These are phyloP conservation scores for Sclerotinia glacialis DNA, from an alignment of 2,329 filamentous ascomycete species.

Conservation along the genomic window DNA sequence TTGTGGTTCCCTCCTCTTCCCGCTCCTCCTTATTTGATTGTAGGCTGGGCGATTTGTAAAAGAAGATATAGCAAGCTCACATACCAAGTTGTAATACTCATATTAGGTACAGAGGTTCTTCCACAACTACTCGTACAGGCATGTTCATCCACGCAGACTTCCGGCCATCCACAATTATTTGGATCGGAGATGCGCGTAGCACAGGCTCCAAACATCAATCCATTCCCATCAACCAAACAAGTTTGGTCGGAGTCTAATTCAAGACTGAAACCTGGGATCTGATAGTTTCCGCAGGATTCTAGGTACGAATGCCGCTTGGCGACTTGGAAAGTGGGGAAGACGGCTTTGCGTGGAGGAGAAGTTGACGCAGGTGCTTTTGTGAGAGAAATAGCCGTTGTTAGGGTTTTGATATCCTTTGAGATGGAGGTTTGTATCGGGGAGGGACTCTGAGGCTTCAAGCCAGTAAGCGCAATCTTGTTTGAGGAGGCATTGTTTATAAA, in stretches of 20 bases:
- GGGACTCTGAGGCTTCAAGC: neutral
- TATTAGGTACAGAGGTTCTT: constrained; percentile 15
- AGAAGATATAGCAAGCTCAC: neutral
- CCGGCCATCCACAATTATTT: constrained; percentile 6
- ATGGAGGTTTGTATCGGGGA: neutral
- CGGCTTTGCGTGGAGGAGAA: neutral
- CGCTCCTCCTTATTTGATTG: neutral
- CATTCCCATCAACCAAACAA: constrained; percentile 13
- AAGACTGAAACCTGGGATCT: constrained; percentile 4
- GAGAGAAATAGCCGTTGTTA: too few species aligned
- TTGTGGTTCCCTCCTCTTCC: too few species aligned
- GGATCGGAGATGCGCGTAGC: neutral
- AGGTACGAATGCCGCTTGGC: neutral
- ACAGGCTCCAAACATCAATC: constrained; percentile 12
- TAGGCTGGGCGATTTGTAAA: neutral
- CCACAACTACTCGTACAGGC: constrained; percentile 6
- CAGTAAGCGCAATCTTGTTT: neutral
- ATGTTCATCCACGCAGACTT: neutral
- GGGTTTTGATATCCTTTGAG: neutral
- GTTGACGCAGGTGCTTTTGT: neutral
- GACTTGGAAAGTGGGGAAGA: neutral
- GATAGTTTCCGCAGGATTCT: neutral
- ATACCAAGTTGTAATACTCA: constrained; percentile 5
- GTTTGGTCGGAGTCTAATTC: neutral
- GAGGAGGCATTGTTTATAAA: neutral